A percentile compares a stretch with the other conserved stretches of the same genome.
Evolutionary conservation across 2,329 filamentous ascomycete genomes (phyloP).

Genomic region (Cercospora brassicicola): DNA sequence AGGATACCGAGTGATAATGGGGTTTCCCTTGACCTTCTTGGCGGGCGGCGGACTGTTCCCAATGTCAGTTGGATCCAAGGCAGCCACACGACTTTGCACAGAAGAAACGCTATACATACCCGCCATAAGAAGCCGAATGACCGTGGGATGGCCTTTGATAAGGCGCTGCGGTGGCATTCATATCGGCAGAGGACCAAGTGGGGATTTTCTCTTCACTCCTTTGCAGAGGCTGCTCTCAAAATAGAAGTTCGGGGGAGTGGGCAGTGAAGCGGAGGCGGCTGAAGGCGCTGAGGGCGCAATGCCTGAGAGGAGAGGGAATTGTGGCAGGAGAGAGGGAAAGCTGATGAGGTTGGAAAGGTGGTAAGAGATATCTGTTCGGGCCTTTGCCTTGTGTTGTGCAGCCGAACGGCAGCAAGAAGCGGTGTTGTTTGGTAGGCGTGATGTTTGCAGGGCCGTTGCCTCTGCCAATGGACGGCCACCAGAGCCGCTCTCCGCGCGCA

Average conservation of each 20-base stretch:
- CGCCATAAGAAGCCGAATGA: constrained; percentile 7
- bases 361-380: constrained; percentile 22
- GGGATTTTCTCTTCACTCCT: neutral
- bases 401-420: neutral
- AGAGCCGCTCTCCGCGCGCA: neutral
- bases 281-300: constrained; percentile 4
- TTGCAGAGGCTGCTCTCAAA: constrained; percentile 6
- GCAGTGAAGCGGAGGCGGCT: neutral
- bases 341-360: constrained; percentile 12
- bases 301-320: constrained; percentile 12
- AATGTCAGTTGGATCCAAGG: neutral
- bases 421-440: constrained; percentile 5
- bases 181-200: neutral
- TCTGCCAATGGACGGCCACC: neutral
- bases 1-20: constrained; percentile 52
- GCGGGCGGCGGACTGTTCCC: constrained; percentile 34
- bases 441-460: constrained; percentile 12
- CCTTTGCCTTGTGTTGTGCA: constrained; percentile 14
- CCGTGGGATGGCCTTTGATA: constrained; percentile 15
- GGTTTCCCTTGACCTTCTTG: constrained; percentile 50
- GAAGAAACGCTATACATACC: constrained; percentile 3
- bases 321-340: constrained; percentile 10
- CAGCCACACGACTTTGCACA: neutral
- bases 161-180: constrained; percentile 8
- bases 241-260: constrained; percentile 9